A percentile compares a stretch with the other conserved stretches of the same genome.
Conservation (phyloP, 768 basidiomycete species). For the Hemileccinum rubropunctum region DNA sequence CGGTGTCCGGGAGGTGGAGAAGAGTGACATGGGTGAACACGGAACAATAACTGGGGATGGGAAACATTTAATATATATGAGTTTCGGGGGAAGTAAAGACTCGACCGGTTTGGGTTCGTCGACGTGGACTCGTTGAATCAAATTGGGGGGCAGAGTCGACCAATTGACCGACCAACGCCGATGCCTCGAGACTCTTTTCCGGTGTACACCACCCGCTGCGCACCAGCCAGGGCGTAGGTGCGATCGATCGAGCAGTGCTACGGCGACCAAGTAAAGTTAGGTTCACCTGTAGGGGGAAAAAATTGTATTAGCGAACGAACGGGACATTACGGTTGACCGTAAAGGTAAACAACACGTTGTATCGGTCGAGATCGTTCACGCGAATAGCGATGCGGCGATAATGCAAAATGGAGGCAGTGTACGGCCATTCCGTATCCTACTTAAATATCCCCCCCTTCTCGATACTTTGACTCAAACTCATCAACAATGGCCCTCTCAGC, state of each 20-base stretch:
- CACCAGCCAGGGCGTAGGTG: background rate
- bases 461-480: constrained; percentile 1
- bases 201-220: constrained; percentile 6
- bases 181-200: constrained; percentile 29
- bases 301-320: no score
- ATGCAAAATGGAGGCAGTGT: constrained; percentile 16
- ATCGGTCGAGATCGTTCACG: background rate
- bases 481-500: constrained; percentile 6
- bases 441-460: constrained; percentile 13
- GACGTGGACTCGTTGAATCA: constrained; percentile 12
- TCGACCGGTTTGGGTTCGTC: background rate
- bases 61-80: constrained; percentile 10
- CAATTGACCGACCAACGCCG: constrained; percentile 12
- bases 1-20: background rate
- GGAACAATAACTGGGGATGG: no score
- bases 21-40: constrained; percentile 11
- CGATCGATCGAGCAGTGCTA: constrained; percentile 14
- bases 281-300: no score
- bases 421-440: no score
- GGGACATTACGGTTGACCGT: no score
- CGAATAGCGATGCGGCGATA: constrained; percentile 14
- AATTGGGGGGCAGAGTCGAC: constrained; percentile 11
- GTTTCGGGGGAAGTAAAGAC: constrained; percentile 13
- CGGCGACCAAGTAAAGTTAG: no score
- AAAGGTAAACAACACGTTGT: no score